Evolutionary conservation across 139 green algal genomes (phyloP).

Genomic region (Tetraselmis striata): DNA sequence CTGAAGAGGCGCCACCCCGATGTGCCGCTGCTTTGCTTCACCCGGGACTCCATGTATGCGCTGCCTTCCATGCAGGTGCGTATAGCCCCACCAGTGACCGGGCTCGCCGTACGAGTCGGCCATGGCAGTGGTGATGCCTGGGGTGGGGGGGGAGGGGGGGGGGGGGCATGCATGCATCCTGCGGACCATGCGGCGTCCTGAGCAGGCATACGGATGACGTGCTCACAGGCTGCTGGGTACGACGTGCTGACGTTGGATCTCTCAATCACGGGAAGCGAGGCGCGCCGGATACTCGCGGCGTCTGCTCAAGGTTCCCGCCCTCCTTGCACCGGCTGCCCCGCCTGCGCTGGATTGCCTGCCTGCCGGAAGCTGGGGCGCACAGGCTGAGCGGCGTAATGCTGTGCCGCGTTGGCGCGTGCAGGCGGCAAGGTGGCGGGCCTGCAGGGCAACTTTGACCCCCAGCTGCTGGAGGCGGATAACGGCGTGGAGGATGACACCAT

Average conservation of each 20-base stretch:
- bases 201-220: too few species aligned
- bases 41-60: conserved; percentile 21
- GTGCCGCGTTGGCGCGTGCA: too few species aligned
- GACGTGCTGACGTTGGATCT: conserved; percentile 23
- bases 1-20: conserved; percentile 17
- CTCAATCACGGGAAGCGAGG: background rate
- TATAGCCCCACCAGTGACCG: background rate
- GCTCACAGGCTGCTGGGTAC: conserved; percentile 19
- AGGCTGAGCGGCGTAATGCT: too few species aligned
- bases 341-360: too few species aligned
- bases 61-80: background rate
- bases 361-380: too few species aligned
- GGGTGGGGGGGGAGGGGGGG: too few species aligned
- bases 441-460: conserved; percentile 29
- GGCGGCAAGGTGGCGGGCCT: background rate
- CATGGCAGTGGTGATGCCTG: too few species aligned
- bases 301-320: too few species aligned
- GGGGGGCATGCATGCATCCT: too few species aligned
- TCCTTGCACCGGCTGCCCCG: too few species aligned
- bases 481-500: background rate
- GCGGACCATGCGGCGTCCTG: too few species aligned
- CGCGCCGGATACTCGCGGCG: background rate
- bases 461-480: conserved; percentile 6
- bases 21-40: conserved; percentile 21
- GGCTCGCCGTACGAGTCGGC: too few species aligned